phyloP scores from a whole-genome alignment of 441 rosid species.

The Bocquillonia castaneifolia region DNA sequence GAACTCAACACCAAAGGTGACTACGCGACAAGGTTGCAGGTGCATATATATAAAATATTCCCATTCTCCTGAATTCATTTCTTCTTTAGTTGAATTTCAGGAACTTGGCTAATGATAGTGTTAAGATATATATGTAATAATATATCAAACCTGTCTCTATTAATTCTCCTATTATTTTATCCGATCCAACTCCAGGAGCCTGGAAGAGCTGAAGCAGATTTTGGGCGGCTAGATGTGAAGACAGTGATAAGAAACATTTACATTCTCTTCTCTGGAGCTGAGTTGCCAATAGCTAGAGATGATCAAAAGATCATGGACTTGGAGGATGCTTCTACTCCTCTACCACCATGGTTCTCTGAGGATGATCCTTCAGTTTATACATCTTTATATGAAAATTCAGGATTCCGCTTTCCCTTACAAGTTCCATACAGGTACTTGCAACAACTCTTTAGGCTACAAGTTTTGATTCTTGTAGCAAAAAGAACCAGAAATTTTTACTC shows the following conservation, averaged over 20 bases:
- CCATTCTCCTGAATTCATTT: too few relatives aligned
- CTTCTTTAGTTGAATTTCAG: neutral
- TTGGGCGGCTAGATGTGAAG: slow-evolving; percentile 36
- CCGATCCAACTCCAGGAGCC: neutral
- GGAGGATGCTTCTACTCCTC: slow-evolving; percentile 36
- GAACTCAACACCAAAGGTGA: slow-evolving; percentile 32
- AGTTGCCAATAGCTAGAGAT: slow-evolving; percentile 29
- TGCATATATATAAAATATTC: neutral
- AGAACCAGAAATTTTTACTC: too few relatives aligned
- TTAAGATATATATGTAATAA: neutral
- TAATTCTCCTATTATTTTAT: neutral
- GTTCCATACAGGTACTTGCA: slow-evolving; percentile 38
- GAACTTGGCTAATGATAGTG: neutral
- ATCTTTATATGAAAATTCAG: slow-evolving; percentile 37
- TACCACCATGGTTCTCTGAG: slow-evolving; percentile 40
- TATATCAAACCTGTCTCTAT: neutral
- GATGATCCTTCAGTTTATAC: slow-evolving; percentile 41
- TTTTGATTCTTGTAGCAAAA: too few relatives aligned
- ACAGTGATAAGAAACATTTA: slow-evolving; percentile 39
- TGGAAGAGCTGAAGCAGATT: slow-evolving; percentile 37
- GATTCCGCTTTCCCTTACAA: slow-evolving; percentile 32
- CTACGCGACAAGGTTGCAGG: slow-evolving; percentile 39
- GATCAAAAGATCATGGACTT: slow-evolving; percentile 44
- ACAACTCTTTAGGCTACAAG: too few relatives aligned
- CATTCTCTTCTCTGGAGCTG: slow-evolving; percentile 38